Conservation (phyloP, 1,139 yeast genomes). For the Debaryomycetaceae sp. region DNA sequence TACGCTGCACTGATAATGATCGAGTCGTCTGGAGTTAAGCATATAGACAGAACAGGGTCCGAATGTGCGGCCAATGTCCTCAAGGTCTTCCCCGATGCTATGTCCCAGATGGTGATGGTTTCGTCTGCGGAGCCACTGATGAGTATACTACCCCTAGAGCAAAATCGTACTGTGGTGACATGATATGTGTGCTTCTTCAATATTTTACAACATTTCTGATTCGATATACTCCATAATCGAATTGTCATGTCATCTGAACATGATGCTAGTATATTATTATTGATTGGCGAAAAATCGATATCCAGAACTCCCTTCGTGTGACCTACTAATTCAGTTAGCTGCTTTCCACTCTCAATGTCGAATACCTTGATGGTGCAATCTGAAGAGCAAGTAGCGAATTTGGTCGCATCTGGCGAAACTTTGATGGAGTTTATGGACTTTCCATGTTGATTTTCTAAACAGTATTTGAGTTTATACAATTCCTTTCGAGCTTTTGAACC, state of each 20-base stretch:
- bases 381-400: slow-evolving; percentile 55
- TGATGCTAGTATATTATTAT: slow-evolving; percentile 71
- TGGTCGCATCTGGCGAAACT: slow-evolving; percentile 63
- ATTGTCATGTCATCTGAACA: slow-evolving; percentile 86
- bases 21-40: slow-evolving; percentile 76
- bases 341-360: slow-evolving; percentile 13
- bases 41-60: slow-evolving; percentile 79
- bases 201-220: slow-evolving; percentile 53
- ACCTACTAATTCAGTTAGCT: slow-evolving; percentile 46
- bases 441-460: slow-evolving; percentile 3
- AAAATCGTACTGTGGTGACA: slow-evolving; percentile 70
- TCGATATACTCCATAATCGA: slow-evolving; percentile 63
- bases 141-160: slow-evolving; percentile 70
- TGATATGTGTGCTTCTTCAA: slow-evolving; percentile 84
- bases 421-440: slow-evolving; percentile 42
- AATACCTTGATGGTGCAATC: slow-evolving; percentile 27
- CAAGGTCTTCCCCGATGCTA: slow-evolving; percentile 63
- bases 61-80: slow-evolving; percentile 90
- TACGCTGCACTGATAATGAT: slow-evolving; percentile 84
- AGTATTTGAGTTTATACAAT: slow-evolving; percentile 5
- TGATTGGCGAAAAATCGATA: slow-evolving; percentile 68
- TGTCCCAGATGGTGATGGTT: slow-evolving; percentile 88
- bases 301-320: slow-evolving; percentile 72
- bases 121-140: slow-evolving; percentile 90
- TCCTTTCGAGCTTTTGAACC: slow-evolving; percentile 1